A percentile compares a stretch with the other conserved stretches of the same genome.
phyloP scores from a whole-genome alignment of 257 asterid species.

The Coffea canephora region DNA sequence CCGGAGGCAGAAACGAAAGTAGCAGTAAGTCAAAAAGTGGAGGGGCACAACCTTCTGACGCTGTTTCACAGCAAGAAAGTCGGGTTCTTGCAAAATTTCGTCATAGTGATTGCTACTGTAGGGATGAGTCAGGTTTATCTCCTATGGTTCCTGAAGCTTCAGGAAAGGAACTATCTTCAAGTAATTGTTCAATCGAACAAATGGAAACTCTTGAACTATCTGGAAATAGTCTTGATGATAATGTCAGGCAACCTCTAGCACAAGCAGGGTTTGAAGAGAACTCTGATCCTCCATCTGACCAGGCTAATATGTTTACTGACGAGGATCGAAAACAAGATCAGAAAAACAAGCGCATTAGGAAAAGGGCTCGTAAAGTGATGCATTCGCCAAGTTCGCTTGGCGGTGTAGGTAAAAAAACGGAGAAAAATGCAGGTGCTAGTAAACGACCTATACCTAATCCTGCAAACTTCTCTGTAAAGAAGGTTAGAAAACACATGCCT shows the following conservation, averaged over 20 bases:
- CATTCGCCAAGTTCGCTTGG: constrained; percentile 19
- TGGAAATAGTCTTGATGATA: constrained; percentile 7
- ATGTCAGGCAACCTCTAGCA: background rate
- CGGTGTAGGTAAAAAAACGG: constrained; percentile 20
- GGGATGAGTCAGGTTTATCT: background rate
- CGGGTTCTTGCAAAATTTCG: background rate
- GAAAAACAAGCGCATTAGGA: constrained; percentile 16
- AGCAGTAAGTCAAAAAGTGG: background rate
- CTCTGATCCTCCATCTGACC: background rate
- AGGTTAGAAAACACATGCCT: constrained; percentile 26
- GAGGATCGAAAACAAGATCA: constrained; percentile 23
- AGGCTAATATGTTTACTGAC: background rate
- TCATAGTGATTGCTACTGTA: background rate
- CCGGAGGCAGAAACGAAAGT: background rate
- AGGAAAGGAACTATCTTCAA: background rate
- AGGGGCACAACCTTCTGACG: constrained; percentile 1
- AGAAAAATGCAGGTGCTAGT: constrained; percentile 23
- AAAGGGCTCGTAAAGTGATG: constrained; percentile 19
- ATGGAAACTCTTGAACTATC: background rate
- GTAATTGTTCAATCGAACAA: constrained; percentile 1
- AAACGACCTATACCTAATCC: constrained; percentile 19
- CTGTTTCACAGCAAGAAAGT: background rate
- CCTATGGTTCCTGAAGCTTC: background rate
- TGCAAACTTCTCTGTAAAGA: constrained; percentile 18
- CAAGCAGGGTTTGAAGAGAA: constrained; percentile 12